Evolutionary conservation across 495 filamentous ascomycete genomes (phyloP), one percentile per base, ranked within the genome.

Genomic region (Penicillium parvum): DNA sequence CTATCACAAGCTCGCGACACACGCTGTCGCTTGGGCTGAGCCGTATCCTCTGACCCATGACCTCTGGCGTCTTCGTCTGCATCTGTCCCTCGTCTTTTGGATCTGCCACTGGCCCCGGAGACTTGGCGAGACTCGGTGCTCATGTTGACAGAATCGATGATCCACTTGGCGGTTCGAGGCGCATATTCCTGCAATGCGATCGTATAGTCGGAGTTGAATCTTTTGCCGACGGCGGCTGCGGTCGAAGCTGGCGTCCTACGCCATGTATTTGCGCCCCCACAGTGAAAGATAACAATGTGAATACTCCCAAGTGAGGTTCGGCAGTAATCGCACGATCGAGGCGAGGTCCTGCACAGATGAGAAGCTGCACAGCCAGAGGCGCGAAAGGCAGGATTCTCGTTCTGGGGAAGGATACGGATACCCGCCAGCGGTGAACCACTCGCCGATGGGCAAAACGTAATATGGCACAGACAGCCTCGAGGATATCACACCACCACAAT

Each of bases 1-100:
- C 81, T 82, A 44, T 84, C 81, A 63, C 82, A 85, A 11, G 82
- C 82, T 32, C 79, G 68, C 15, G 82, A 83, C 2, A 85, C 82
- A 15, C 67, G 67, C 50, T 71, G 67, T 32, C 67, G 53, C 44
- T 71, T 71, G 5, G 61, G 63, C 32, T 64, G 63, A 19, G 57
- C 47, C 28, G 47, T 23, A 18, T 68, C 65, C 17, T 68, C 58
- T 27, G 55, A 49, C 23, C 43, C 30, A 32, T 50, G 62, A 32
- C 35, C 43, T 37, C 49, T 64, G 34, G 33, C 36, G 40, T 65
- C 58, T 0, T 71, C 63, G 18, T 68, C 61, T 10, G 46, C 42
- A 8, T 67, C 61, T 8, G 54, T 57, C 40, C 52, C 49, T 53
- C 64, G 63, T 32, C 65, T 55, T 46, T 71, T 71, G 14, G 60